Evolutionary conservation across 768 basidiomycete genomes (phyloP).

Genomic region (Lactarius sanguifluus): DNA sequence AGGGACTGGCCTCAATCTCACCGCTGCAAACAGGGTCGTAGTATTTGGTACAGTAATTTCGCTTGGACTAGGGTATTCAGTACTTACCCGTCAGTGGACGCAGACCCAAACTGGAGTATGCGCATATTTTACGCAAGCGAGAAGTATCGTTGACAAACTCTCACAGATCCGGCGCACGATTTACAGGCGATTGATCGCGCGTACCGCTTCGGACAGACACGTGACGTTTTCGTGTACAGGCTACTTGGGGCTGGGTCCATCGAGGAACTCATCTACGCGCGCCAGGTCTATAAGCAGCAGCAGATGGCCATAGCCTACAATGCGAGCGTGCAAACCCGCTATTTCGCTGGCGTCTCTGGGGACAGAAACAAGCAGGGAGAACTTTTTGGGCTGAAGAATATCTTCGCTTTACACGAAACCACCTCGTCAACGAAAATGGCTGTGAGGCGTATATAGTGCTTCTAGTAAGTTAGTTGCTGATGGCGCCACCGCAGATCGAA

Average conservation of each 20-base stretch:
- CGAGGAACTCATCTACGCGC: slow-evolving; percentile 84
- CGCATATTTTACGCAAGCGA: slow-evolving; percentile 16
- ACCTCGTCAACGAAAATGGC: slow-evolving; percentile 70
- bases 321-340: slow-evolving; percentile 79
- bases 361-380: slow-evolving; percentile 74
- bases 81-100: not conserved
- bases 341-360: slow-evolving; percentile 82
- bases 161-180: slow-evolving; percentile 88
- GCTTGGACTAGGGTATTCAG: not conserved
- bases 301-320: slow-evolving; percentile 91
- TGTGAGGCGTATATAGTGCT: slow-evolving; percentile 41
- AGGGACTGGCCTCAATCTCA: slow-evolving; percentile 87
- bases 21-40: slow-evolving; percentile 92
- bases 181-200: slow-evolving; percentile 89
- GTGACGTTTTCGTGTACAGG: slow-evolving; percentile 82
- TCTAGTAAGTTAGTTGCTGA: slow-evolving; percentile 1
- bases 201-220: slow-evolving; percentile 82
- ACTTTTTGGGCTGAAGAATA: slow-evolving; percentile 82
- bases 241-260: slow-evolving; percentile 84
- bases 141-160: slow-evolving; percentile 4
- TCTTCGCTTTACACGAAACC: slow-evolving; percentile 74
- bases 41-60: slow-evolving; percentile 61
- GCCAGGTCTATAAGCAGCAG: slow-evolving; percentile 92
- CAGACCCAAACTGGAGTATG: slow-evolving; percentile 96
- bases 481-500: slow-evolving; percentile 59